A percentile compares a stretch with the other conserved stretches of the same genome.
These are phyloP conservation scores for Neofusicoccum parvum DNA, from an alignment of 2,329 filamentous ascomycete species.

Conservation along the genomic window DNA sequence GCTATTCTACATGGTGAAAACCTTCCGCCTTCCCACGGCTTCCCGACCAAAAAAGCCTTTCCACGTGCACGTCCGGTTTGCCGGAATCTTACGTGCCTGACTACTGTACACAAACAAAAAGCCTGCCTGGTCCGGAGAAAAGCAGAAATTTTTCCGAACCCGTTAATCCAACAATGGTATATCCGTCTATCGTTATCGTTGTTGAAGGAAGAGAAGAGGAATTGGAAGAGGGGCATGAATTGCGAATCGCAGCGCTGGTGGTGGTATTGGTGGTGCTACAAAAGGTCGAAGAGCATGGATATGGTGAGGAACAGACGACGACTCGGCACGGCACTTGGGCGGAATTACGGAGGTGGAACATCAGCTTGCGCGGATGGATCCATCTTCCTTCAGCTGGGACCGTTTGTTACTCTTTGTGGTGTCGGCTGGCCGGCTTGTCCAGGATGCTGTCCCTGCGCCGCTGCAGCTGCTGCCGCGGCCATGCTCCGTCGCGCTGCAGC, in stretches of 20 bases:
- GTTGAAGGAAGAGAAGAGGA: not conserved
- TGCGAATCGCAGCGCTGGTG: not conserved
- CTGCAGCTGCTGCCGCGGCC: conserved; percentile 23
- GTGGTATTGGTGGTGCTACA: not conserved
- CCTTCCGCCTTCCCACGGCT: not conserved
- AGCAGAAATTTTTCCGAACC: not conserved
- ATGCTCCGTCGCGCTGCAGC: conserved; percentile 15
- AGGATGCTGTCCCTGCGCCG: conserved; percentile 29
- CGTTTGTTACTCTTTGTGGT: conserved; percentile 13
- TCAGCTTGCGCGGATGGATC: not conserved
- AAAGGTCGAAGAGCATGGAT: conserved; percentile 1
- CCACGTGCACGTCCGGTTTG: not conserved
- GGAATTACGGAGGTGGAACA: not conserved
- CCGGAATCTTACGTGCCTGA: not conserved
- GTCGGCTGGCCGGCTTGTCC: conserved; percentile 28
- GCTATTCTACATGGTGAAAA: conserved; percentile 14
- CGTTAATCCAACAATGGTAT: conserved; percentile 12
- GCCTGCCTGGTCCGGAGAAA: not conserved
- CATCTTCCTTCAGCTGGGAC: conserved; percentile 4
- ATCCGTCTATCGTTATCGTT: conserved; percentile 18
- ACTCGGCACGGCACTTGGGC: conserved; percentile 11
- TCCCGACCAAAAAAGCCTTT: not conserved
- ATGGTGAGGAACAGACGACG: not conserved
- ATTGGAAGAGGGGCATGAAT: not conserved
- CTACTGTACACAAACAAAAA: conserved; percentile 16